Evolutionary conservation across 805 yeast species (phyloP).

Genomic region (Saturnispora saitoi): DNA sequence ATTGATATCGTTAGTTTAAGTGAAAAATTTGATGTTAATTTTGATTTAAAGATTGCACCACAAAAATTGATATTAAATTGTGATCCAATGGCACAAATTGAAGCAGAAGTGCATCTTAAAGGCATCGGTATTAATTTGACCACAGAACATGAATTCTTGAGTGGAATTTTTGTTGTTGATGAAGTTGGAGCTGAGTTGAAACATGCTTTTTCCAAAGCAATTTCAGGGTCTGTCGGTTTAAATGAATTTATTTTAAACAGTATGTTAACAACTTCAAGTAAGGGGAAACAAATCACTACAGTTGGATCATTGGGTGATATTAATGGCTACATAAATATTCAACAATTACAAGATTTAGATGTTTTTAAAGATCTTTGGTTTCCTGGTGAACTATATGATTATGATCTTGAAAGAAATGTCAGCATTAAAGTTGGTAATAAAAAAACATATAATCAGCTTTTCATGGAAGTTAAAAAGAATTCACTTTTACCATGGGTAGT

Average conservation of each 20-base stretch:
- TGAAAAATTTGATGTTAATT: conserved; percentile 49
- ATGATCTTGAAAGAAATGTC: conserved; percentile 3
- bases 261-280: conserved; percentile 35
- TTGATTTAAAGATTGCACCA: conserved; percentile 56
- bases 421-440: background rate
- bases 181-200: conserved; percentile 65
- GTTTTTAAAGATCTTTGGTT: conserved; percentile 79
- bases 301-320: conserved; percentile 45
- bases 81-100: conserved; percentile 89
- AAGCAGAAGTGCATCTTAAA: conserved; percentile 70
- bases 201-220: conserved; percentile 84
- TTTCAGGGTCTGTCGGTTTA: conserved; percentile 60
- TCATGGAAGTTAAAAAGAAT: conserved; percentile 51
- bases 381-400: conserved; percentile 34
- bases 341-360: conserved; percentile 81
- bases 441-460: conserved; percentile 36
- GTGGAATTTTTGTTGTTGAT: conserved; percentile 40
- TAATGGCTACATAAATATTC: conserved; percentile 58
- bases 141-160: conserved; percentile 35
- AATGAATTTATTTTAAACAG: conserved; percentile 41
- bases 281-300: conserved; percentile 36
- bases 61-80: conserved; percentile 78
- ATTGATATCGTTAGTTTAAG: conserved; percentile 39
- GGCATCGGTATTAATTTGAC: conserved; percentile 54
- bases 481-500: conserved; percentile 69